Evolutionary conservation across 768 basidiomycete species (phyloP).

Genomic region (Lepiota subincarnata): DNA sequence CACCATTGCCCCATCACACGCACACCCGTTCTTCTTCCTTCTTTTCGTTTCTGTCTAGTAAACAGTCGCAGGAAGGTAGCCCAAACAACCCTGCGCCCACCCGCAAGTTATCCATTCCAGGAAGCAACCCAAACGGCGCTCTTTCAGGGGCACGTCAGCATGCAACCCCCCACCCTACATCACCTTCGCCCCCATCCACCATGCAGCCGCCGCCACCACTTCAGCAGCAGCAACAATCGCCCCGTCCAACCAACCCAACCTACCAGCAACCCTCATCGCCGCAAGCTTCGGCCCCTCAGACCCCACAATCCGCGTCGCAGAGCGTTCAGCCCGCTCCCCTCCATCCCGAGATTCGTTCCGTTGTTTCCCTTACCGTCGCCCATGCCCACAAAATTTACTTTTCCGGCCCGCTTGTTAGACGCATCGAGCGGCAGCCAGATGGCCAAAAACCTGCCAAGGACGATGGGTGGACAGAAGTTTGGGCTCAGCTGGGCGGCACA

Average conservation of each 20-base stretch:
- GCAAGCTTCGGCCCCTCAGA: constrained; percentile 18
- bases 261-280: neutral
- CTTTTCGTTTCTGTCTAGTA: constrained; percentile 53
- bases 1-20: constrained; percentile 18
- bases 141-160: constrained; percentile 12
- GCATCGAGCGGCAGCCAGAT: constrained; percentile 73
- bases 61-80: constrained; percentile 15
- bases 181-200: constrained; percentile 13
- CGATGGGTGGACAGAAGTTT: constrained; percentile 80
- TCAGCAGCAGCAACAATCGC: constrained; percentile 13
- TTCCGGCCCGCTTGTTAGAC: constrained; percentile 76
- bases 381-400: constrained; percentile 86
- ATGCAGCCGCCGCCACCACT: constrained; percentile 9
- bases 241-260: neutral
- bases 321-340: constrained; percentile 36
- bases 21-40: constrained; percentile 62
- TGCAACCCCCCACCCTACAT: constrained; percentile 1
- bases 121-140: constrained; percentile 14
- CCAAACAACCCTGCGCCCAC: neutral
- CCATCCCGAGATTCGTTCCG: constrained; percentile 80
- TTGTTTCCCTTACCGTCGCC: constrained; percentile 67
- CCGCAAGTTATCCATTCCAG: neutral
- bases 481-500: constrained; percentile 87
- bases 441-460: constrained; percentile 67
- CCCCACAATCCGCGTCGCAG: too few relatives aligned